Conservation (phyloP, 2,329 filamentous ascomycete species). For the Grosmannia serpens region DNA sequence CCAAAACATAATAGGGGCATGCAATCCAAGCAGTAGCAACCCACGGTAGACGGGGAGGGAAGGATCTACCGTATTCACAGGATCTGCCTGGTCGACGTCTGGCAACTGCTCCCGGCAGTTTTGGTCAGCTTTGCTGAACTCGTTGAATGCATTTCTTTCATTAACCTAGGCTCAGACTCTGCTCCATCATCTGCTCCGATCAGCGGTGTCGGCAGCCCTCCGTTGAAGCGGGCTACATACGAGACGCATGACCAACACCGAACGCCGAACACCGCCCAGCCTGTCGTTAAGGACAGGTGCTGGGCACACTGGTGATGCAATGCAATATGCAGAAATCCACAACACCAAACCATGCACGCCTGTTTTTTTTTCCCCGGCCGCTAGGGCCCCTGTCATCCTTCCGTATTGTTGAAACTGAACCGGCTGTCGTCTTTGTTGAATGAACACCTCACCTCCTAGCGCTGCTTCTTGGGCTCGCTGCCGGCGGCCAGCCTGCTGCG, state of each 20-base stretch:
- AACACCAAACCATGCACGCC: neutral
- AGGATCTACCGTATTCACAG: too few relatives aligned
- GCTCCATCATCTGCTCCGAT: neutral
- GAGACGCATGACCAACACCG: neutral
- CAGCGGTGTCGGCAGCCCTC: neutral
- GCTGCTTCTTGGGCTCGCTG: constrained; percentile 37
- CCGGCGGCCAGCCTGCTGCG: constrained; percentile 9
- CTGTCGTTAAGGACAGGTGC: neutral
- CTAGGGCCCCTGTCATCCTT: too few relatives aligned
- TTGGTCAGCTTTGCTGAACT: too few relatives aligned
- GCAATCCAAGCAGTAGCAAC: neutral
- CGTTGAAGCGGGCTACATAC: neutral
- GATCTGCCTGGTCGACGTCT: too few relatives aligned
- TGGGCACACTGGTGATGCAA: neutral
- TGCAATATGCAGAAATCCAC: neutral
- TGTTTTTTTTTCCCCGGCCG: too few relatives aligned
- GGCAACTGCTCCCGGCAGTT: too few relatives aligned
- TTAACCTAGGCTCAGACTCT: neutral
- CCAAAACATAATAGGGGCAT: neutral
- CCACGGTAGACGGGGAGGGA: neutral
- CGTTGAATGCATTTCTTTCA: neutral
- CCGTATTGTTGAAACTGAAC: too few relatives aligned
- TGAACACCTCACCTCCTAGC: too few relatives aligned
- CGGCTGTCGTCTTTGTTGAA: too few relatives aligned
- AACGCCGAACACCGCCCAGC: neutral